Evolutionary conservation across 2,329 filamentous ascomycete species (phyloP).

Genomic region (Hypocreales sp.): DNA sequence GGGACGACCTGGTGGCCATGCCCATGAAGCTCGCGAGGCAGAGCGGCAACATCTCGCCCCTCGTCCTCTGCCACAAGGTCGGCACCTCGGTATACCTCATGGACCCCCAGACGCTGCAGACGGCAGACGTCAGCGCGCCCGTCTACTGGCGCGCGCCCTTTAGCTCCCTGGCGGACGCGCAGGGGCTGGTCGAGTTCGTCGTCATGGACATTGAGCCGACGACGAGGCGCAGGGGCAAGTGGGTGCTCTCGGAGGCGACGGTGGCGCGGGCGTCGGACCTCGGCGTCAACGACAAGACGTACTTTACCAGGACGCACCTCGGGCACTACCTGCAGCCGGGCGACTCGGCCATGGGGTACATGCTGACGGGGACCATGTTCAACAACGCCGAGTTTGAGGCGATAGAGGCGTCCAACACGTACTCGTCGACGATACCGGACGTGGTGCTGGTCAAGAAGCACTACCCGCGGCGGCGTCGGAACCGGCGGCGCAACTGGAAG

Average conservation of each 20-base stretch:
- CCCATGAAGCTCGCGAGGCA: slow-evolving; percentile 80
- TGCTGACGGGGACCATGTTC: slow-evolving; percentile 78
- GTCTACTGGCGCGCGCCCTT: slow-evolving; percentile 92
- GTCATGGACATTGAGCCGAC: slow-evolving; percentile 85
- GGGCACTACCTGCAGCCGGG: slow-evolving; percentile 74
- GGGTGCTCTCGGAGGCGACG: slow-evolving; percentile 72
- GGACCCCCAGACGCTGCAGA: slow-evolving; percentile 83
- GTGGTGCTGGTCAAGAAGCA: slow-evolving; percentile 95
- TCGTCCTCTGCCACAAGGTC: slow-evolving; percentile 74
- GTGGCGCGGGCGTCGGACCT: slow-evolving; percentile 79
- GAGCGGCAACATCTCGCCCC: slow-evolving; percentile 74
- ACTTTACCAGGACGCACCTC: slow-evolving; percentile 81
- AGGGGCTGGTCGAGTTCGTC: slow-evolving; percentile 80
- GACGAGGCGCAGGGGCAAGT: slow-evolving; percentile 62
- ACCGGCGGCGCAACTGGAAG: slow-evolving; percentile 73
- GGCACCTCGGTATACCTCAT: slow-evolving; percentile 82
- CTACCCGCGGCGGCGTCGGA: slow-evolving; percentile 75
- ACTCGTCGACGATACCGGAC: slow-evolving; percentile 70
- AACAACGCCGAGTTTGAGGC: slow-evolving; percentile 79
- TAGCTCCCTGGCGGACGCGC: slow-evolving; percentile 64
- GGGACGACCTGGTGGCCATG: slow-evolving; percentile 89
- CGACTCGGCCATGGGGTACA: slow-evolving; percentile 90
- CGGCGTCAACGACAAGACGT: slow-evolving; percentile 72
- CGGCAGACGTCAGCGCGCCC: slow-evolving; percentile 64
- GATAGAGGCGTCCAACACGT: slow-evolving; percentile 62